Conservation (phyloP, 2,329 filamentous ascomycete genomes). For the Annulohypoxylon truncatum region DNA sequence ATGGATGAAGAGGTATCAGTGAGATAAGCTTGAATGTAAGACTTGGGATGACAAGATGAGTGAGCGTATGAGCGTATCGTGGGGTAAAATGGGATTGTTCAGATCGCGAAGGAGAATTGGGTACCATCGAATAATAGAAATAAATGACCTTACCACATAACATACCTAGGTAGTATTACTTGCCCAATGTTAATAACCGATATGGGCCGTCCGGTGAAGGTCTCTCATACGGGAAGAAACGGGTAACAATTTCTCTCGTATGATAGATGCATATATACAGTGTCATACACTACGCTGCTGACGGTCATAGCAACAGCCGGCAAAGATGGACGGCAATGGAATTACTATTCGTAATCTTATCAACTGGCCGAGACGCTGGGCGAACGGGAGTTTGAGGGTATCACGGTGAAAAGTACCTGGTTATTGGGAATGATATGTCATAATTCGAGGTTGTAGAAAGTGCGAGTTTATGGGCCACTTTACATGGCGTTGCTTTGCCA, state of each 20-base stretch:
- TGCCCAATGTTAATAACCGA: slow-evolving; percentile 5
- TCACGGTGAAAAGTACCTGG: slow-evolving; percentile 26
- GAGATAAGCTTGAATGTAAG: slow-evolving; percentile 37
- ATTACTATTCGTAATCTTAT: slow-evolving; percentile 13
- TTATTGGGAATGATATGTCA: slow-evolving; percentile 38
- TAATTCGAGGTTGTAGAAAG: slow-evolving; percentile 10
- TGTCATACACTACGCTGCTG: slow-evolving; percentile 11
- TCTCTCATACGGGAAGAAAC: slow-evolving; percentile 2
- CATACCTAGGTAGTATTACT: slow-evolving; percentile 18
- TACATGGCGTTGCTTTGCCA: slow-evolving; percentile 27
- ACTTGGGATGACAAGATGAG: slow-evolving; percentile 14
- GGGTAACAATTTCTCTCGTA: slow-evolving; percentile 12
- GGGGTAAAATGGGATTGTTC: slow-evolving; percentile 38
- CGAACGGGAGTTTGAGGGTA: slow-evolving; percentile 5
- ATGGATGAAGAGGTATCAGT: slow-evolving; percentile 17
- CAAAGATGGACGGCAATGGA: slow-evolving; percentile 17
- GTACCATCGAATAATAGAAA: slow-evolving; percentile 21
- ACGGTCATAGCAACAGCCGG: slow-evolving; percentile 16
- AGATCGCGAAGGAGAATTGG: slow-evolving; percentile 24
- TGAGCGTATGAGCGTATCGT: slow-evolving; percentile 20
- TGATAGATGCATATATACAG: slow-evolving; percentile 13
- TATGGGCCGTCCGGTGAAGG: neutral
- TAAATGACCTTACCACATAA: slow-evolving; percentile 10
- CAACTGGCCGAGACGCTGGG: slow-evolving; percentile 6
- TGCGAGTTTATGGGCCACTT: slow-evolving; percentile 7